phyloP scores from a whole-genome alignment of 129 eudicot genomes.

The Helianthus tuberosus region DNA sequence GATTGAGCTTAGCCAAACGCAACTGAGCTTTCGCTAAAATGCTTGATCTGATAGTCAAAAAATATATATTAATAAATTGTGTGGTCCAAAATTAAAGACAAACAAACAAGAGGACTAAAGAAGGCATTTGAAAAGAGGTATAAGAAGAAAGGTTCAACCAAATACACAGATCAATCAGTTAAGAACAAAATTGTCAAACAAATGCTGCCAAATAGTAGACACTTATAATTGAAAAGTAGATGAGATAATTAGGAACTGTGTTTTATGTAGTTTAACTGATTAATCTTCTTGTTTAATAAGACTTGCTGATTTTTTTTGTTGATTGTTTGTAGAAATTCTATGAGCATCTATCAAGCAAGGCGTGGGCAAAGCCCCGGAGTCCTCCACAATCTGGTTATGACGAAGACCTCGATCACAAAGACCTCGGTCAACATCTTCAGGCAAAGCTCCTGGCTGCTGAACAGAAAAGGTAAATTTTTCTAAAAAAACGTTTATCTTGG shows the following conservation, averaged over 20 bases:
- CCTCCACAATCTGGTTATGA: slow-evolving; percentile 72
- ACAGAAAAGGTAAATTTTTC: slow-evolving; percentile 65
- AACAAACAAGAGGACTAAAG: slow-evolving; percentile 10
- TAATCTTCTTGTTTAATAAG: neutral
- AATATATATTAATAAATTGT: neutral
- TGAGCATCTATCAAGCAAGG: slow-evolving; percentile 82
- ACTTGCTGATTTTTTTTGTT: slow-evolving; percentile 3
- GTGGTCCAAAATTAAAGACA: neutral
- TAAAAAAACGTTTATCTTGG: neutral
- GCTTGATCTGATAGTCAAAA: slow-evolving; percentile 56
- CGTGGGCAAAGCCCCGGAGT: slow-evolving; percentile 80
- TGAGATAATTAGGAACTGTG: slow-evolving; percentile 1
- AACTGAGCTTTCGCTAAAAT: slow-evolving; percentile 83
- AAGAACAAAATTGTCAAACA: slow-evolving; percentile 17
- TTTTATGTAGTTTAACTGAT: slow-evolving; percentile 14
- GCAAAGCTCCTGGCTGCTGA: slow-evolving; percentile 99
- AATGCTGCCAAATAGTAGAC: slow-evolving; percentile 39
- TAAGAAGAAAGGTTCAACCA: slow-evolving; percentile 2
- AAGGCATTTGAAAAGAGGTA: slow-evolving; percentile 10
- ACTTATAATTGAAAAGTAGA: slow-evolving; percentile 10
- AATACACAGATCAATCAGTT: slow-evolving; percentile 8
- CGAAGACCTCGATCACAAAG: too few relatives aligned
- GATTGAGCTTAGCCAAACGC: slow-evolving; percentile 90
- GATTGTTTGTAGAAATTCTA: slow-evolving; percentile 71
- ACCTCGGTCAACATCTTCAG: slow-evolving; percentile 92